These are phyloP conservation scores for Whalleya microplaca DNA, from an alignment of 2,329 filamentous ascomycete genomes.

Conservation along the genomic window DNA sequence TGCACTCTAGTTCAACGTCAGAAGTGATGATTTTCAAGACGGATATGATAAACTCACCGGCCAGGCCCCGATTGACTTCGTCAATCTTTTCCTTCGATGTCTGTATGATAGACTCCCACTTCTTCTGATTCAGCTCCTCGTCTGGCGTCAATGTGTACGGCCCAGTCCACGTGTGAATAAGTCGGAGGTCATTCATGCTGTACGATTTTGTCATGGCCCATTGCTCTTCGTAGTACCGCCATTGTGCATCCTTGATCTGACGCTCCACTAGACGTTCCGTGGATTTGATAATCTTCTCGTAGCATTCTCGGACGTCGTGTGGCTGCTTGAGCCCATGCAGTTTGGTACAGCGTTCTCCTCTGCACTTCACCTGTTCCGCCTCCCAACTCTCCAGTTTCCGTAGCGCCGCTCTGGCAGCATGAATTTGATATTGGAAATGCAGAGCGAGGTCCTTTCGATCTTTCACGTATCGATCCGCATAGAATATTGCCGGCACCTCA, in stretches of 20 bases:
- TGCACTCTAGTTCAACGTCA: conserved; percentile 28
- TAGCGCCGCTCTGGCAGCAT: conserved; percentile 29
- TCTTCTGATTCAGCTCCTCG: conserved; percentile 36
- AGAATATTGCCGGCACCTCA: conserved; percentile 56
- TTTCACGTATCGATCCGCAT: conserved; percentile 57
- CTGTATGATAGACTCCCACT: conserved; percentile 40
- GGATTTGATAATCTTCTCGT: conserved; percentile 28
- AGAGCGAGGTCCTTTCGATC: conserved; percentile 49
- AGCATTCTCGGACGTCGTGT: conserved; percentile 33
- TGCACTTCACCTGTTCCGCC: conserved; percentile 23
- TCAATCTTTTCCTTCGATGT: conserved; percentile 39
- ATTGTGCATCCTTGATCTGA: conserved; percentile 32
- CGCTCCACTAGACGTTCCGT: conserved; percentile 27
- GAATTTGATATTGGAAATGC: conserved; percentile 45
- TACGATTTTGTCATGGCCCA: conserved; percentile 25
- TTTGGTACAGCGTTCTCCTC: conserved; percentile 27
- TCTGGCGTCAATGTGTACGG: conserved; percentile 42
- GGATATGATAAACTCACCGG: conserved; percentile 37
- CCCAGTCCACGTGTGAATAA: conserved; percentile 45
- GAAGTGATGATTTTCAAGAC: not conserved
- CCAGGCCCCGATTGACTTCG: conserved; percentile 38
- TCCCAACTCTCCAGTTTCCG: conserved; percentile 25
- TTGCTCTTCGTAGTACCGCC: conserved; percentile 30
- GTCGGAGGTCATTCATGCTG: conserved; percentile 34
- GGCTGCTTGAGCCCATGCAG: conserved; percentile 25